These are phyloP conservation scores for Articulospora tetracladia DNA, from an alignment of 495 filamentous ascomycete species.

Conservation along the genomic window DNA sequence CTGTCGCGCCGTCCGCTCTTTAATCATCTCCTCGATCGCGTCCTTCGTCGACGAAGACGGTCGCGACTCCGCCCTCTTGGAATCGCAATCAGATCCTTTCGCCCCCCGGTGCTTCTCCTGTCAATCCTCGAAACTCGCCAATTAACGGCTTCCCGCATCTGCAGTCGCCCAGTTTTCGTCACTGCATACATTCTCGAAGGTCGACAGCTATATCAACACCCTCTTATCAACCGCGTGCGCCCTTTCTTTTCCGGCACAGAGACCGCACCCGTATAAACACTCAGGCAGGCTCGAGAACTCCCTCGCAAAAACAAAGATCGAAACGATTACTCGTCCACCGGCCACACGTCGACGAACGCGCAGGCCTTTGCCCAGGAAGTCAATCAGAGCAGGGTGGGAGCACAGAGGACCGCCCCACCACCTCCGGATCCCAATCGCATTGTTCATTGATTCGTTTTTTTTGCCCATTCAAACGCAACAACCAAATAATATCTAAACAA, in stretches of 20 bases:
- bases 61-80: not conserved
- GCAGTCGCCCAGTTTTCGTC: constrained; percentile 9
- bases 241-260: not conserved
- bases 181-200: constrained; percentile 12
- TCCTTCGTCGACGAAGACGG: not conserved
- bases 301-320: not conserved
- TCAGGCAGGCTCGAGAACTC: not conserved
- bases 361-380: not conserved
- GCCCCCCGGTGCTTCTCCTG: not conserved
- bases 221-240: not conserved
- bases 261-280: too few species aligned
- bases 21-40: not conserved
- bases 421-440: constrained; percentile 2
- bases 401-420: not conserved
- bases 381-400: not conserved
- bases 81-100: not conserved
- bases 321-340: not conserved
- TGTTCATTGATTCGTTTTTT: not conserved
- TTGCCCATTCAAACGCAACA: not conserved
- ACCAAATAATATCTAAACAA: not conserved
- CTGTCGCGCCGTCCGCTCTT: not conserved
- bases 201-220: constrained; percentile 3
- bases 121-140: not conserved
- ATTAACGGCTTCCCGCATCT: constrained; percentile 7
- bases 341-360: not conserved